phyloP scores from a whole-genome alignment of 2,329 filamentous ascomycete species.

The Ramichloridium luteum region DNA sequence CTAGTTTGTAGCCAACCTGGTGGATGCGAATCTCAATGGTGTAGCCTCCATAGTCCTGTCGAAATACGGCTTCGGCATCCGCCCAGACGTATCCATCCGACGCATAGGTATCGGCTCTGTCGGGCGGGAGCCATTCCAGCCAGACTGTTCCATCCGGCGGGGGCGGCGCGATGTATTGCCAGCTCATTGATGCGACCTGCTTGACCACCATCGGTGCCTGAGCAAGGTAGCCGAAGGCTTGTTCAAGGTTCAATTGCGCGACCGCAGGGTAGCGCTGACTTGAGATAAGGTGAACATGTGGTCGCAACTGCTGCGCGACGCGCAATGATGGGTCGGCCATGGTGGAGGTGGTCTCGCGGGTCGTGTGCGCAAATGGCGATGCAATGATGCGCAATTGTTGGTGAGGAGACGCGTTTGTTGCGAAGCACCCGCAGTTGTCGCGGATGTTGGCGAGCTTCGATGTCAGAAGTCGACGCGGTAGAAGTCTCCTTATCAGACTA shows the following conservation, averaged over 20 bases:
- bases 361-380: too few species aligned
- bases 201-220: conserved; percentile 75
- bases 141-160: conserved; percentile 72
- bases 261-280: conserved; percentile 67
- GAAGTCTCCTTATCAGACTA: too few species aligned
- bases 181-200: conserved; percentile 76
- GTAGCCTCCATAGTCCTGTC: conserved; percentile 59
- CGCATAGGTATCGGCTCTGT: conserved; percentile 60
- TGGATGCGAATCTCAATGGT: conserved; percentile 81
- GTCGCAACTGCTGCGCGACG: conserved; percentile 14
- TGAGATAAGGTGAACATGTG: conserved; percentile 79
- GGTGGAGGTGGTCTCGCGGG: not conserved
- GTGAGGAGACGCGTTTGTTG: too few species aligned
- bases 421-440: too few species aligned
- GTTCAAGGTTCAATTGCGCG: conserved; percentile 57
- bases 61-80: conserved; percentile 64
- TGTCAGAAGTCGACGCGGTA: too few species aligned
- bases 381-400: too few species aligned
- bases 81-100: conserved; percentile 91
- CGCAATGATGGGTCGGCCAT: conserved; percentile 8
- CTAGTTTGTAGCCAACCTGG: conserved; percentile 65
- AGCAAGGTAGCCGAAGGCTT: conserved; percentile 73
- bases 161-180: conserved; percentile 69
- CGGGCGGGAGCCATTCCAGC: conserved; percentile 76
- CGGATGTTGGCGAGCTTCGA: too few species aligned